Evolutionary conservation across 2,329 filamentous ascomycete genomes (phyloP), one percentile per base, ranked within the genome.

Genomic region (Aspergillus caelatus): DNA sequence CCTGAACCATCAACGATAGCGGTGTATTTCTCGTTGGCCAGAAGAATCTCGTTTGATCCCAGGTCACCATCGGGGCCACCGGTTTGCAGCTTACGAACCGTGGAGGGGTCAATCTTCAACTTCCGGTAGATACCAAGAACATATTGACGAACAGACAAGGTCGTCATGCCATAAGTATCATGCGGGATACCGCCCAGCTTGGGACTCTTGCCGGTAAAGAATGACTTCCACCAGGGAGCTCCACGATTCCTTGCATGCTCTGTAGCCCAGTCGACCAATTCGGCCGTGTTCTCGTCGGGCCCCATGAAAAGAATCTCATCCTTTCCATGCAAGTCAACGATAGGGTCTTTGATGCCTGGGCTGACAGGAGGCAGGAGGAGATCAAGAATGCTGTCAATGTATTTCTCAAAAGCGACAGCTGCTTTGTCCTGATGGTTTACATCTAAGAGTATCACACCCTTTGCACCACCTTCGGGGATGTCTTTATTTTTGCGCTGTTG

Each of bases 401-500:
- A 99, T 84, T 99, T 99, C 83, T 99, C 94, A 72, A 99, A 99
- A 2, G 95, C 94, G 66, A 96, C 93, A 55, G 86, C 87, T 21
- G 91, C 91, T 82, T 94, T 96, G 79, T 97, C 93, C 80, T 99
- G 95, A 80, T 97, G 93, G 77, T 94, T 90, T 67, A 92, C 88
- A 78, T 99, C 94, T 46, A 99, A 88, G 54, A 99, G 86, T 65
- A 99, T 94, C 62, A 99, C 95, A 82, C 95, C 95, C 84, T 99
- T 99, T 73, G 94, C 96, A 61, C 95, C 95, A 68, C 95, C 95
- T 82, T 99, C 95, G 3, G 95, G 95, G 58, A 99, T 99, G 74
- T 99, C 95, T 84, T 99, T 99, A 86, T 99, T 99, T 87, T 99
- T 99, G 75, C 95, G 92, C 82, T 99, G 95, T 81, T 99, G 95